Evolutionary conservation across 2,329 filamentous ascomycete species (phyloP), one percentile per base, ranked within the genome.

Genomic region (Pseudogymnoascus sp.): DNA sequence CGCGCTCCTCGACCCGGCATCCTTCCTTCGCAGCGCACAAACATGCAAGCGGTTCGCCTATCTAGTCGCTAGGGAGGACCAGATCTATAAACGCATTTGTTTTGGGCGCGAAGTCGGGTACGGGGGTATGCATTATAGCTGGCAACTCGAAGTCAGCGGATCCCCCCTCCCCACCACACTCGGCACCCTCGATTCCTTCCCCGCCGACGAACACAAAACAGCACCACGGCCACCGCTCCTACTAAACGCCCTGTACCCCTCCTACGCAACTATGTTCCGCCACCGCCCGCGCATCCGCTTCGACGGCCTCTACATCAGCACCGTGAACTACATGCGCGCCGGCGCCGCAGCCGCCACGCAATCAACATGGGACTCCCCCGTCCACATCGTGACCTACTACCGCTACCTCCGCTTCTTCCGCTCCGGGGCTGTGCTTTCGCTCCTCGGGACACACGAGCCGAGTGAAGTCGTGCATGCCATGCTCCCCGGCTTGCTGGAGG

Each of bases 311-410:
- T 99, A 99, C 78, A 97, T 99, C 75, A 91, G 87, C 75, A 97
- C 93, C 0, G 92, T 96, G 64, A 97, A 97, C 77, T 99, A 99
- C 77, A 86, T 91, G 60, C 89, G 95, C 23, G 80, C 91, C 0
- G 95, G 95, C 34, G 89, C 89, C 64, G 82, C 87, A 9, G 87
- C 86, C 2, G 82, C 84, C 18, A 88, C 87, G 67, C 87, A 86
- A 62, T 77, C 88, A 16, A 88, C 89, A 1, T 96, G 93, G 91
- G 79, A 80, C 53, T 88, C 84, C 23, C 93, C 93, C 7, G 88
- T 97, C 37, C 92, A 96, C 73, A 96, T 97, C 64, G 92, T 99
- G 59, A 99, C 95, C 0, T 99, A 97, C 77, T 99, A 96, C 78
- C 91, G 95, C 64, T 99, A 97, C 76, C 84, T 99, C 3, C 90